phyloP scores from a whole-genome alignment of 495 filamentous ascomycete species.

The Chaetomium cochliodes region DNA sequence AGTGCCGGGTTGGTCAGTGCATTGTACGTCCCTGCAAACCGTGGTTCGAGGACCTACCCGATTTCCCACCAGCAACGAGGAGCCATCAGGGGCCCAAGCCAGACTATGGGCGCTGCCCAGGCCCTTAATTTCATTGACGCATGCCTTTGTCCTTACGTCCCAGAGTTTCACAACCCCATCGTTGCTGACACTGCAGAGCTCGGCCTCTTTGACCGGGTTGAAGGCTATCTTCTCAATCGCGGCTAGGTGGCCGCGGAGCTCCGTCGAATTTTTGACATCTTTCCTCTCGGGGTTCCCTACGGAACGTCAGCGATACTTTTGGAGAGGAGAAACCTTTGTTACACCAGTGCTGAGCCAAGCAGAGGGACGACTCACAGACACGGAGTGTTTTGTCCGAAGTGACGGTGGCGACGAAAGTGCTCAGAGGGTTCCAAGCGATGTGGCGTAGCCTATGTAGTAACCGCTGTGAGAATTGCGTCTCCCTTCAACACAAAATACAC shows the following conservation, averaged over 20 bases:
- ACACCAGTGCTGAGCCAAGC: not conserved
- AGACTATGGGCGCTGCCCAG: slow-evolving; percentile 79
- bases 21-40: too few relatives aligned
- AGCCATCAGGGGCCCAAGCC: slow-evolving; percentile 86
- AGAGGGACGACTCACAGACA: slow-evolving; percentile 50
- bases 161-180: slow-evolving; percentile 89
- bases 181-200: slow-evolving; percentile 78
- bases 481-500: not conserved
- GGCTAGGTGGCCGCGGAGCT: slow-evolving; percentile 75
- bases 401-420: slow-evolving; percentile 83
- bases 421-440: slow-evolving; percentile 86
- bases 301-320: not conserved
- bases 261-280: slow-evolving; percentile 74
- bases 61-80: slow-evolving; percentile 75
- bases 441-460: slow-evolving; percentile 52
- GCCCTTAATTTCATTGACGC: slow-evolving; percentile 76
- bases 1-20: slow-evolving; percentile 9
- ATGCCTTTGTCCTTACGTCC: slow-evolving; percentile 82
- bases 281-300: slow-evolving; percentile 74
- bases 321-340: not conserved
- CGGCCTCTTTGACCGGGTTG: slow-evolving; percentile 83
- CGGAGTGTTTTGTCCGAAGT: slow-evolving; percentile 77
- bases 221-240: slow-evolving; percentile 84
- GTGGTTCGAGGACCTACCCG: slow-evolving; percentile 57
- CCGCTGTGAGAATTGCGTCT: not conserved